phyloP scores from a whole-genome alignment of 225 moss, liverwort and hornwort genomes.

The Ulota crispa region DNA sequence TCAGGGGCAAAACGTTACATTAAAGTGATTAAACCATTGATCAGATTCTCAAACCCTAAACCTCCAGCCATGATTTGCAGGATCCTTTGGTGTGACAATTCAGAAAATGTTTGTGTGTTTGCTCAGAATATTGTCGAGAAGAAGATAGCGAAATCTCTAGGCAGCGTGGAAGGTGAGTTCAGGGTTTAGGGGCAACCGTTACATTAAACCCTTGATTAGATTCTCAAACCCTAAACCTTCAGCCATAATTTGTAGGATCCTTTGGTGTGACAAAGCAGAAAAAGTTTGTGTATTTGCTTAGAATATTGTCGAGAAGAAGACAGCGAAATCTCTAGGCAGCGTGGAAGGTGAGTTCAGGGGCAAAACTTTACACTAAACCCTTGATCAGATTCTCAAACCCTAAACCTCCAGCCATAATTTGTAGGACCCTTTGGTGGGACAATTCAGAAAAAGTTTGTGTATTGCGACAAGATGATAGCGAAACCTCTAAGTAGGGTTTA shows the following conservation, averaged over 20 bases:
- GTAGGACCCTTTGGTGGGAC: neutral
- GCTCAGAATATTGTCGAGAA: neutral
- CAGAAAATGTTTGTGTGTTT: neutral
- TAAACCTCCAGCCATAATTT: neutral
- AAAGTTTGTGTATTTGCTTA: too few species aligned
- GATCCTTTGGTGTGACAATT: neutral
- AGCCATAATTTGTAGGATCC: too few species aligned
- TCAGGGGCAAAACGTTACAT: neutral
- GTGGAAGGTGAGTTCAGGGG: conserved; percentile 33
- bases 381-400: conserved; percentile 1
- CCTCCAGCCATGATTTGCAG: neutral
- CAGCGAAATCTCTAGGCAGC: too few species aligned
- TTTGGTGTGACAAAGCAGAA: too few species aligned
- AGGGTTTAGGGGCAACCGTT: too few species aligned
- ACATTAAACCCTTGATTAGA: too few species aligned
- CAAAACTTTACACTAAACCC: neutral
- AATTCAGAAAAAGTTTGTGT: neutral
- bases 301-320: too few species aligned
- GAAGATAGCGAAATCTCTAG: neutral
- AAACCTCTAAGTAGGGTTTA: neutral
- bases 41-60: conserved; percentile 1
- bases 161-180: too few species aligned
- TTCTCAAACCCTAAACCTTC: too few species aligned
- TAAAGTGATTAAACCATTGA: neutral
- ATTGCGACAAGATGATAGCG: neutral